These are phyloP conservation scores for Neobulgaria alba DNA, from an alignment of 2,329 filamentous ascomycete genomes.

Conservation along the genomic window DNA sequence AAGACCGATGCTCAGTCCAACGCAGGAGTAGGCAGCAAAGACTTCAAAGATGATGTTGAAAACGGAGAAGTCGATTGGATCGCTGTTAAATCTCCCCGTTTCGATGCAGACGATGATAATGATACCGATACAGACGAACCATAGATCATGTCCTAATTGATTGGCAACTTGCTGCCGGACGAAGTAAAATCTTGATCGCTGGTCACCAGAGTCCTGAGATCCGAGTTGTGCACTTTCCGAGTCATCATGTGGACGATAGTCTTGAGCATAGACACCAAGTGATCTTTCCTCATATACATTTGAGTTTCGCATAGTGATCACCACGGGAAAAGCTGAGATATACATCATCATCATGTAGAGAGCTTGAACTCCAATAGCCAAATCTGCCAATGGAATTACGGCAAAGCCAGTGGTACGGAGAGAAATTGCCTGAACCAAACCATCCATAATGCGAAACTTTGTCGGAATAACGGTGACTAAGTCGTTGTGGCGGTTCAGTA, in stretches of 20 bases:
- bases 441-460: conserved; percentile 50
- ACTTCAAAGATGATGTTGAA: conserved; percentile 55
- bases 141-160: conserved; percentile 58
- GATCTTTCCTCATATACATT: conserved; percentile 66
- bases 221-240: neutral
- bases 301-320: conserved; percentile 57
- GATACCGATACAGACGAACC: conserved; percentile 54
- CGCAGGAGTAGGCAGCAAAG: conserved; percentile 49
- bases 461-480: conserved; percentile 42
- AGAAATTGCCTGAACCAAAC: conserved; percentile 56
- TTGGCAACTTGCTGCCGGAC: conserved; percentile 44
- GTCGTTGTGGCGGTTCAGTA: conserved; percentile 55
- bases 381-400: conserved; percentile 49
- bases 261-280: conserved; percentile 45
- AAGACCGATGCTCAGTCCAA: conserved; percentile 51
- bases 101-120: conserved; percentile 54
- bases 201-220: neutral
- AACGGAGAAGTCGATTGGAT: conserved; percentile 45
- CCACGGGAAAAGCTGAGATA: conserved; percentile 53
- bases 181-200: conserved; percentile 14
- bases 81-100: conserved; percentile 41
- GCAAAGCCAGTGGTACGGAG: conserved; percentile 60
- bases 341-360: conserved; percentile 60
- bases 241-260: conserved; percentile 2
- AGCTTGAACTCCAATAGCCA: conserved; percentile 48